A percentile compares a stretch with the other conserved stretches of the same genome.
Conservation (phyloP, 2,329 filamentous ascomycete genomes). For the Escovopsis sp. region DNA sequence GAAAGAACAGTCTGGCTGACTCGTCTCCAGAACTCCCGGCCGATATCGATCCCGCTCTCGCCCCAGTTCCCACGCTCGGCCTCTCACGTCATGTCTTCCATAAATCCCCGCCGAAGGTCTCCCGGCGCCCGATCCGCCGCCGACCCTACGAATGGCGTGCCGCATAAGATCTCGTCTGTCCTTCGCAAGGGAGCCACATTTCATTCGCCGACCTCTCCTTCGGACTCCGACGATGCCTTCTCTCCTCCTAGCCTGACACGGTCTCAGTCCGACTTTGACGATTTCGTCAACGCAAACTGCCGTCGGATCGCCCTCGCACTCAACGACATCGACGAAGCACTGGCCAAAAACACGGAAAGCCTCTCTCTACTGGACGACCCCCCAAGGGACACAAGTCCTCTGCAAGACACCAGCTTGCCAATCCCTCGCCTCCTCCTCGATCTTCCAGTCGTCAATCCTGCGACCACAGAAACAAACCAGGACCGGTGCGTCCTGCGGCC, state of each 20-base stretch:
- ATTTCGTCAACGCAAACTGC: slow-evolving; percentile 54
- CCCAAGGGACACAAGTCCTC: slow-evolving; percentile 14
- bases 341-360: slow-evolving; percentile 30
- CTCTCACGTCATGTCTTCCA: slow-evolving; percentile 31
- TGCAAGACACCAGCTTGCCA: slow-evolving; percentile 42
- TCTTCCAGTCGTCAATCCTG: slow-evolving; percentile 36
- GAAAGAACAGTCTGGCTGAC: no score
- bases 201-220: slow-evolving; percentile 35
- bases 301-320: slow-evolving; percentile 54
- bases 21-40: no score
- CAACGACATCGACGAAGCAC: slow-evolving; percentile 48
- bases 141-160: slow-evolving; percentile 18
- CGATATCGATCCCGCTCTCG: slow-evolving; percentile 6
- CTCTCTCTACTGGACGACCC: slow-evolving; percentile 24
- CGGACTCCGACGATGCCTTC: slow-evolving; percentile 26
- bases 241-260: slow-evolving; percentile 44
- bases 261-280: slow-evolving; percentile 55
- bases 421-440: slow-evolving; percentile 46
- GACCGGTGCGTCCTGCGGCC: slow-evolving; percentile 38
- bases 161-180: slow-evolving; percentile 24
- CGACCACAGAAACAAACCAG: slow-evolving; percentile 27
- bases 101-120: slow-evolving; percentile 33
- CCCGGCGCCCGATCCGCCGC: slow-evolving; percentile 25
- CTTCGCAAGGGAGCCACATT: slow-evolving; percentile 60
- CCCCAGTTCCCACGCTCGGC: slow-evolving; percentile 16